phyloP scores from a whole-genome alignment of 2,329 filamentous ascomycete genomes.

The Alternaria brassicae region DNA sequence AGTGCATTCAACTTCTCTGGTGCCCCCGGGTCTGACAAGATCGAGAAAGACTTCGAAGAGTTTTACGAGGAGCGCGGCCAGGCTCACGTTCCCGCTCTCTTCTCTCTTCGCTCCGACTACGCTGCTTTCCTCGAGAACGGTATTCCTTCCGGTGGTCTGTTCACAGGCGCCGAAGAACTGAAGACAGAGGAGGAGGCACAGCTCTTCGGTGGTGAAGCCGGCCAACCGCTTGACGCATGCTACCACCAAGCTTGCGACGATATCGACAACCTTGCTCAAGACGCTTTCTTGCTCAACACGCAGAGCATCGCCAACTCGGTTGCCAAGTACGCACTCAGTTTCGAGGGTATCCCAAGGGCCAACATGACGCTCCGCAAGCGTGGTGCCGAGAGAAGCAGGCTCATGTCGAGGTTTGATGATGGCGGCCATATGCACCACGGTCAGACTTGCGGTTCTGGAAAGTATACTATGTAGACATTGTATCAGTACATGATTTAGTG shows the following conservation, averaged over 20 bases:
- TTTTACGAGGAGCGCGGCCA: conserved; percentile 47
- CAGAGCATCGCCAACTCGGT: conserved; percentile 51
- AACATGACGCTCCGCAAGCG: conserved; percentile 41
- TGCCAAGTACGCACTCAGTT: conserved; percentile 48
- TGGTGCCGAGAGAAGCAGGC: conserved; percentile 34
- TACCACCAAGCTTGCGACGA: conserved; percentile 51
- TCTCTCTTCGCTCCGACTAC: conserved; percentile 51
- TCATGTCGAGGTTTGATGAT: conserved; percentile 33
- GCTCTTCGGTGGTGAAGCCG: conserved; percentile 49
- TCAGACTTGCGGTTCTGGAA: conserved; percentile 32
- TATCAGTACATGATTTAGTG: neutral
- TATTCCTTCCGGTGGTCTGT: conserved; percentile 50
- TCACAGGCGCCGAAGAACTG: conserved; percentile 51
- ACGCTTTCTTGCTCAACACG: conserved; percentile 49
- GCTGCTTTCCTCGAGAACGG: conserved; percentile 52
- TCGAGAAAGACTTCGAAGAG: conserved; percentile 46
- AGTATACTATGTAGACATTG: conserved; percentile 22
- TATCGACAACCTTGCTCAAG: conserved; percentile 46
- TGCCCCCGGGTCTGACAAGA: conserved; percentile 44
- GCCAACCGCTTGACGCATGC: conserved; percentile 47
- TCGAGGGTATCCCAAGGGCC: conserved; percentile 44
- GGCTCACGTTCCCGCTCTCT: conserved; percentile 45
- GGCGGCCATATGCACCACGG: conserved; percentile 39
- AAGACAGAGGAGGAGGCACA: conserved; percentile 49
- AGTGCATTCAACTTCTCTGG: conserved; percentile 49